Base-by-base conservation (phyloP, 176 grass and related monocot species). In the Paspalum notatum region DNA sequence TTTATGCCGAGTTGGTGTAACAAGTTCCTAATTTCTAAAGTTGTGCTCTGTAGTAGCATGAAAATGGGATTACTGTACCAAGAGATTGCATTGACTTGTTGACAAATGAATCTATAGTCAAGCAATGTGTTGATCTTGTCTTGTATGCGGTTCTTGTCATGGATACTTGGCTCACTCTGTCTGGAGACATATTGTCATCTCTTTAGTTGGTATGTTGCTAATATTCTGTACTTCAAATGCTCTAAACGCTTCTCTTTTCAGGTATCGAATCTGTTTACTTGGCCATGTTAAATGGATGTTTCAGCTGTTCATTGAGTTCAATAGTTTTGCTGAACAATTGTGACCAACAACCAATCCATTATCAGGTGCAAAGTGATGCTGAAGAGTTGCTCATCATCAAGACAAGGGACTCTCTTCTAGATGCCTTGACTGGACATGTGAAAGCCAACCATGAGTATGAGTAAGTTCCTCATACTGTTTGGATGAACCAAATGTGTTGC, bases 371-470 rank as follows among this genome's bases (percentile, higher is more conserved):
- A 95, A 87, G 78, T 75, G 90, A 98, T 85, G 81, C 84, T 21
- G 95, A 98, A 62, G 78, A 93, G 70, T 72, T 95, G 72, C 90
- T 98, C 60, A 95, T 98, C 65, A 94, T 95, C 47, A 98, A 98
- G 69, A 98, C 95, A 42, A 94, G 92, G 73, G 90, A 95, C 68
- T 89, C 95, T 51, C 95, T 98, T 88, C 86, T 95, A 81, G 75
- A 85, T 59, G 84, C 86, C 9, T 85, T 95, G 49, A 95, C 88
- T 7, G 92, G 91, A 65, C 92, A 98, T 72, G 95, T 98, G 47
- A 98, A 95, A 79, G 62, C 92, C 72, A 98, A 93, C 67, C 92
- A 98, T 91, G 95, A 95, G 73, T 98, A 98, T 7, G 92, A 98
- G 90, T 98, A 93, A 78, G 92, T 72, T 82, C 45, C 32, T 68